Evolutionary conservation across 495 filamentous ascomycete species (phyloP), one percentile per base, ranked within the genome.

Genomic region (Tuber umbilicatum): DNA sequence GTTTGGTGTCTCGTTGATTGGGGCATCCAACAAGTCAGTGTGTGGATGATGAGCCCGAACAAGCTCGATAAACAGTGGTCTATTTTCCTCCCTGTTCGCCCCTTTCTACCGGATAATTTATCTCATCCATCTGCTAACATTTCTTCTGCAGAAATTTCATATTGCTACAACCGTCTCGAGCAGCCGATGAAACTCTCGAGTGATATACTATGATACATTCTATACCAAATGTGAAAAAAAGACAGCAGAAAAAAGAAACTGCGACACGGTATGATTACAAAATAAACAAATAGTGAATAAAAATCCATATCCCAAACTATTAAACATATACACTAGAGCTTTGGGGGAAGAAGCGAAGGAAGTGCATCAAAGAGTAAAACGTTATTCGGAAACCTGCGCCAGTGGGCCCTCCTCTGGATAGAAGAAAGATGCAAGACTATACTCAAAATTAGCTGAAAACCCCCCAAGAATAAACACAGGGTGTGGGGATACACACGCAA

Each of bases 401-500:
- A 81, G 68, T 19, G 73, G 47, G 12, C 79, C 79, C 45, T 81
- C 79, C 31, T 9, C 41, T 27, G 79, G 79, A 37, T 81, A 81
- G 68, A 81, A 81, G 75, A 73, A 81, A 23, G 78, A 73, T 5
- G 79, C 79, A 10, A 81, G 67, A 3, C 72, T 74, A 43, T 45
- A 23, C 17, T 31, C 68, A 70, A 27, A 31, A 64, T 64, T 73
- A 68, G 42, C 35, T 45, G 37, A 39, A 12, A 27, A 17, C 16
- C 19, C 2, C 16, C 39, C 31, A 35, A 39, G 31, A 73, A 21
- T 35, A n/a, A 23, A 27, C 10, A 21, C 17, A 55, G 17, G 42
- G 27, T 35, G 6, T n/a, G 10, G 35, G 38, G 37, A 3, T 70
- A 89, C 75, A 39, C 55, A 43, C 73, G 90, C 90, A 77, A 94